phyloP scores from a whole-genome alignment of 164 flowering plant species.

The Macadamia integrifolia region DNA sequence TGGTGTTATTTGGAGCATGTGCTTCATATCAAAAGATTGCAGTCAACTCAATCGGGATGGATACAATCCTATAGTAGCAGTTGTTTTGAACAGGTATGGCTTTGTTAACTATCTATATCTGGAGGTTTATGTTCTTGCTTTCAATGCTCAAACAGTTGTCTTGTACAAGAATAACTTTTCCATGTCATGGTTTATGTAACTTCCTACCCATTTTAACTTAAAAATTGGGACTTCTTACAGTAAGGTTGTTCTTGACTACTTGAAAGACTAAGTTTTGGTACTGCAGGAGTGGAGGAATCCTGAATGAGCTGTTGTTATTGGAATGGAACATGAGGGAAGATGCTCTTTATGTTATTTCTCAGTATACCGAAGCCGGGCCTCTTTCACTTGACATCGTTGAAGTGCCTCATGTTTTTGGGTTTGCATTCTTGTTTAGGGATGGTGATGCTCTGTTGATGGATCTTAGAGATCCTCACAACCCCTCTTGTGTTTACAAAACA shows the following conservation, averaged over 20 bases:
- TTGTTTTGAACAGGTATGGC: conserved; percentile 67
- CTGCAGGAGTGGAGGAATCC: conserved; percentile 48
- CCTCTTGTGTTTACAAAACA: conserved; percentile 55
- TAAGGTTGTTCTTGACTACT: conserved; percentile 4
- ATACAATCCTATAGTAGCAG: conserved; percentile 60
- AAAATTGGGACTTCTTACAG: conserved; percentile 2
- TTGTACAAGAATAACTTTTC: conserved; percentile 3
- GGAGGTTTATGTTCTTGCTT: neutral
- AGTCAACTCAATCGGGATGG: conserved; percentile 33
- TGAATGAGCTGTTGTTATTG: conserved; percentile 67
- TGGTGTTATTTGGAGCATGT: conserved; percentile 99
- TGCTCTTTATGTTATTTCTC: conserved; percentile 46
- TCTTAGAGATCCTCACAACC: conserved; percentile 65
- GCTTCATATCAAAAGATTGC: conserved; percentile 62
- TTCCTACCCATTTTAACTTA: neutral
- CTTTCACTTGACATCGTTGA: conserved; percentile 64
- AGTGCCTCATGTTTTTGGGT: conserved; percentile 73
- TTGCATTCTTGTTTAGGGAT: conserved; percentile 72
- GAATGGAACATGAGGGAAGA: conserved; percentile 54
- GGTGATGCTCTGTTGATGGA: conserved; percentile 88
- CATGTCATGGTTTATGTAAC: neutral
- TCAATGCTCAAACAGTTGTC: conserved; percentile 6
- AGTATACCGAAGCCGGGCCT: conserved; percentile 60
- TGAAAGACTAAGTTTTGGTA: conserved; percentile 6
- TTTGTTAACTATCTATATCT: conserved; percentile 2